phyloP scores from a whole-genome alignment of 306 rosid species.

The Argentina anserina region DNA sequence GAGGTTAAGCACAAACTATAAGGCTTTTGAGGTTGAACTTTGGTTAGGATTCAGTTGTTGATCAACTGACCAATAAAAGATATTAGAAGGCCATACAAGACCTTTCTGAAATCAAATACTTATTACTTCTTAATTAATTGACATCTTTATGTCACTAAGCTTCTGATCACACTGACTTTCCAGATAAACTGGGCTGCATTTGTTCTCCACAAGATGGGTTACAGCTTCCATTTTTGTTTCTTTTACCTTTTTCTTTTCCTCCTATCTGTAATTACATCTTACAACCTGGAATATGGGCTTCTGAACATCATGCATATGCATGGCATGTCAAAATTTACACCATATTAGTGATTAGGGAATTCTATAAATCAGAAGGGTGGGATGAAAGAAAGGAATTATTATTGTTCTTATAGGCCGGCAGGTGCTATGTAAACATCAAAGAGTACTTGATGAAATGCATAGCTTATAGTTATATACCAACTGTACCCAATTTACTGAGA shows the following conservation, averaged over 20 bases:
- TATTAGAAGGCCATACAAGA: slow-evolving; percentile 9
- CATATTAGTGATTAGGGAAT: not conserved
- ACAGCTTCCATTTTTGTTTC: slow-evolving; percentile 5
- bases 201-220: slow-evolving; percentile 7
- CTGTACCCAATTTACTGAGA: not conserved
- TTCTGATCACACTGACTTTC: slow-evolving; percentile 17
- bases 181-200: slow-evolving; percentile 19
- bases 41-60: slow-evolving; percentile 20
- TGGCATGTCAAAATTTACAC: not conserved
- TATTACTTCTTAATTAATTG: not conserved
- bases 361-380: not conserved
- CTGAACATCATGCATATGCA: not conserved
- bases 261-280: not conserved
- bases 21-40: slow-evolving; percentile 22
- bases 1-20: slow-evolving; percentile 16
- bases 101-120: slow-evolving; percentile 13
- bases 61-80: slow-evolving; percentile 10
- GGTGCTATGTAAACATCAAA: not conserved
- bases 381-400: slow-evolving; percentile 24
- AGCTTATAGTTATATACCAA: not conserved
- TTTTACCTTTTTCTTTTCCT: not conserved
- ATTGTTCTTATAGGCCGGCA: not conserved
- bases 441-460: not conserved
- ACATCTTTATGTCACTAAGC: slow-evolving; percentile 11
- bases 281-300: slow-evolving; percentile 12